Evolutionary conservation across 345 rosid species (phyloP).

Genomic region (Rhizophora mangle): DNA sequence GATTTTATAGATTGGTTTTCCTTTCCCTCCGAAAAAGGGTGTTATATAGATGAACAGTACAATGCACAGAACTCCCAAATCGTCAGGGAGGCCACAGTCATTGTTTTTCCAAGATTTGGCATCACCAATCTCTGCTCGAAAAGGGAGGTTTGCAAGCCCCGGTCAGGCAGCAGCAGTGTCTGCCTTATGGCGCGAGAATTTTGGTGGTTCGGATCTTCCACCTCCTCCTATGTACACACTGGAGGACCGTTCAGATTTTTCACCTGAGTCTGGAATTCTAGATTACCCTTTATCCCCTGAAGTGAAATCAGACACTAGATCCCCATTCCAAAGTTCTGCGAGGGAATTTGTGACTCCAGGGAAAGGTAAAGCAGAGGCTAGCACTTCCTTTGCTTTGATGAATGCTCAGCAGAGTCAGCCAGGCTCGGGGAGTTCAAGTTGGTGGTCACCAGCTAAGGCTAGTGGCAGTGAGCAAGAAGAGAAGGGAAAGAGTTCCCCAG

Average conservation of each 20-base stretch:
- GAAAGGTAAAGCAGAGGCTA: conserved; percentile 55
- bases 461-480: conserved; percentile 67
- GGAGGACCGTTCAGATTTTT: conserved; percentile 85
- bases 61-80: conserved; percentile 66
- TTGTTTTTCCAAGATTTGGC: conserved; percentile 85
- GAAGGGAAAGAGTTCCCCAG: conserved; percentile 86
- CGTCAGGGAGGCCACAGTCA: conserved; percentile 61
- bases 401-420: conserved; percentile 63
- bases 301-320: conserved; percentile 54
- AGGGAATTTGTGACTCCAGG: conserved; percentile 50
- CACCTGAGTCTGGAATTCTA: conserved; percentile 79
- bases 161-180: conserved; percentile 95
- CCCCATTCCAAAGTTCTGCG: conserved; percentile 49
- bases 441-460: conserved; percentile 75
- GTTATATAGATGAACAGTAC: conserved; percentile 48
- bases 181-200: conserved; percentile 94
- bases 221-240: conserved; percentile 89
- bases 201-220: conserved; percentile 84
- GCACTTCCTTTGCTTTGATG: conserved; percentile 56
- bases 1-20: conserved; percentile 16
- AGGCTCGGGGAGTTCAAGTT: conserved; percentile 48
- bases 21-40: background rate
- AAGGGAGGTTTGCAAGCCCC: conserved; percentile 74
- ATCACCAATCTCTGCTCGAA: conserved; percentile 69
- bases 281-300: conserved; percentile 78